Percentiles rank a stretch among this genome's conserved stretches.
Evolutionary conservation across 768 basidiomycete species (phyloP).

Genomic region (Pleurotus giganteus): DNA sequence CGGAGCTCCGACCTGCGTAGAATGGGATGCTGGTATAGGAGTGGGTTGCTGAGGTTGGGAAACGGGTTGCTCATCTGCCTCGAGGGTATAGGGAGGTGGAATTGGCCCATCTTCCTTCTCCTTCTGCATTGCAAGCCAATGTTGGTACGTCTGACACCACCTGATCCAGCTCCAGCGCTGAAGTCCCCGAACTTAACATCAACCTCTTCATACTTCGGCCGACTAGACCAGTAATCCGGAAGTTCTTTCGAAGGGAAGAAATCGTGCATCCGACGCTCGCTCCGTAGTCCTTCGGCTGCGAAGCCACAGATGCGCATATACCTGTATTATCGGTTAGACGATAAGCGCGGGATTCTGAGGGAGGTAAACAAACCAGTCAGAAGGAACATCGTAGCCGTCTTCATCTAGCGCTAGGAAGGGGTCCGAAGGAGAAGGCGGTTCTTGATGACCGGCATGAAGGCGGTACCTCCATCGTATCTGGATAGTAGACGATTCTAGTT

Average conservation of each 20-base stretch:
- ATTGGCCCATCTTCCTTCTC: slow-evolving; percentile 50
- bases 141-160: slow-evolving; percentile 36
- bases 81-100: slow-evolving; percentile 68
- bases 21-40: not conserved
- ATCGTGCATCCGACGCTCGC: slow-evolving; percentile 60
- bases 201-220: slow-evolving; percentile 55
- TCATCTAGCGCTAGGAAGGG: slow-evolving; percentile 72
- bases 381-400: slow-evolving; percentile 73
- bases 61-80: slow-evolving; percentile 33
- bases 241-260: slow-evolving; percentile 69
- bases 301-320: slow-evolving; percentile 80
- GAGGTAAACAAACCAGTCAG: slow-evolving; percentile 64
- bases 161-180: slow-evolving; percentile 12
- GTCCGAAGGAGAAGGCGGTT: slow-evolving; percentile 56
- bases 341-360: slow-evolving; percentile 1
- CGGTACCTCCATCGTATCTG: slow-evolving; percentile 85
- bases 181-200: slow-evolving; percentile 26
- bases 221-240: slow-evolving; percentile 69
- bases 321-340: slow-evolving; percentile 32
- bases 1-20: not conserved
- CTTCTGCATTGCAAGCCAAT: slow-evolving; percentile 47
- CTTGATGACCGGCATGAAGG: slow-evolving; percentile 70
- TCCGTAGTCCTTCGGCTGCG: slow-evolving; percentile 64
- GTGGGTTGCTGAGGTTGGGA: not conserved
- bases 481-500: slow-evolving; percentile 1